Conservation (phyloP, 2,329 filamentous ascomycete species). For the Alternaria burnsii region DNA sequence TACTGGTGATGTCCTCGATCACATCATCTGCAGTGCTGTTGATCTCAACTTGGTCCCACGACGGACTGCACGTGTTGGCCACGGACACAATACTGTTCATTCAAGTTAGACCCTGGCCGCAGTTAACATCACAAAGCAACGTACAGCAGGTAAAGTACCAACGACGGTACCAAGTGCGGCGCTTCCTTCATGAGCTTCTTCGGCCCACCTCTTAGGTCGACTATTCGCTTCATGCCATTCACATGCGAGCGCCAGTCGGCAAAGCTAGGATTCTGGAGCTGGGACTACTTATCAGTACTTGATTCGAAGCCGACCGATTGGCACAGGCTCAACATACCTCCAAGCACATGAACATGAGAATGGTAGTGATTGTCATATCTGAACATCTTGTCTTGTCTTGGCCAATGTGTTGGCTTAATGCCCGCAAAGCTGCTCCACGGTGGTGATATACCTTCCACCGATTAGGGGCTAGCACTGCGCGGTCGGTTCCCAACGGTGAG, state of each 20-base stretch:
- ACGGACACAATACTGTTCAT: conserved; percentile 31
- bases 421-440: conserved; percentile 39
- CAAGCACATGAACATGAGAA: conserved; percentile 41
- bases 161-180: conserved; percentile 27
- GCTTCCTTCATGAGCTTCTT: conserved; percentile 24
- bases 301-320: neutral
- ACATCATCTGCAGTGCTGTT: conserved; percentile 20
- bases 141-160: conserved; percentile 41
- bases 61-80: conserved; percentile 39
- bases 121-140: neutral
- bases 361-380: conserved; percentile 38
- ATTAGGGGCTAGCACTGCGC: conserved; percentile 15
- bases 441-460: conserved; percentile 39
- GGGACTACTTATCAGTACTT: neutral
- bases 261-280: conserved; percentile 38
- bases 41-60: conserved; percentile 35
- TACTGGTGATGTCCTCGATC: conserved; percentile 24
- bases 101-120: neutral
- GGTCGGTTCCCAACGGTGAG: conserved; percentile 22
- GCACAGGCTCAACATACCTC: conserved; percentile 29
- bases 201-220: conserved; percentile 42
- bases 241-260: conserved; percentile 41
- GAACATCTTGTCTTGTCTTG: conserved; percentile 35
- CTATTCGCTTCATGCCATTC: conserved; percentile 34
- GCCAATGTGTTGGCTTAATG: conserved; percentile 33